Conservation (phyloP, 2,329 filamentous ascomycete genomes). For the Biscogniauxia mediterranea region DNA sequence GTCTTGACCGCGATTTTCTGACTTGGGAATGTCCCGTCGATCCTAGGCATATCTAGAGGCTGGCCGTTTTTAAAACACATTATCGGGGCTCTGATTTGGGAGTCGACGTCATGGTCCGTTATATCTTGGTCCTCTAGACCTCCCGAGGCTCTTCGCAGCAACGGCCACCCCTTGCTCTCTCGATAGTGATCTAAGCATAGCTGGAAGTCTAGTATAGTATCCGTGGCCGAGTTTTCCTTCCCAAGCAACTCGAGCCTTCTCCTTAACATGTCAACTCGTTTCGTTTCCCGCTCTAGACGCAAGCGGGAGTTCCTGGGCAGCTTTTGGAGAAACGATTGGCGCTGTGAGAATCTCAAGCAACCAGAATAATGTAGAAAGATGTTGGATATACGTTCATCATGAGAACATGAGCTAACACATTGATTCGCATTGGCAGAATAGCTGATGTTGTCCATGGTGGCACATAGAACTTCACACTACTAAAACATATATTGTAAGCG, state of each 20-base stretch:
- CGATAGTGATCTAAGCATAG: not conserved
- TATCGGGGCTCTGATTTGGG: not conserved
- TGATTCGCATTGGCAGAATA: not conserved
- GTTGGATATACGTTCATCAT: not conserved
- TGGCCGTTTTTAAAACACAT: not conserved
- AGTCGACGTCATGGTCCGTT: not conserved
- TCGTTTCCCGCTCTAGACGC: not conserved
- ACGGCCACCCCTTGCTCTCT: not conserved
- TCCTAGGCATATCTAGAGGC: not conserved
- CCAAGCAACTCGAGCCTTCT: not conserved
- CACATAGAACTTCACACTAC: not conserved
- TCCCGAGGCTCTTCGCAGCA: not conserved
- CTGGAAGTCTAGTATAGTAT: not conserved
- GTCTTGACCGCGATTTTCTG: slow-evolving; percentile 24
- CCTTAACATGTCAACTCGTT: not conserved
- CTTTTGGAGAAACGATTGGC: not conserved
- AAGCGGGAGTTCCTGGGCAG: not conserved
- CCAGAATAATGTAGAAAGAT: not conserved
- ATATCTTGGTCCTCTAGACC: not conserved
- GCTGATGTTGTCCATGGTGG: not conserved
- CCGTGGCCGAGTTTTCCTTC: not conserved
- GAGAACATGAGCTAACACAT: not conserved
- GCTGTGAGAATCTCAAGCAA: not conserved
- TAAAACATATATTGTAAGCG: not conserved
- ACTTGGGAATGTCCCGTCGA: slow-evolving; percentile 14